phyloP scores from a whole-genome alignment of 192 early-diverging fungal genomes.

The Gonapodya prolifera region DNA sequence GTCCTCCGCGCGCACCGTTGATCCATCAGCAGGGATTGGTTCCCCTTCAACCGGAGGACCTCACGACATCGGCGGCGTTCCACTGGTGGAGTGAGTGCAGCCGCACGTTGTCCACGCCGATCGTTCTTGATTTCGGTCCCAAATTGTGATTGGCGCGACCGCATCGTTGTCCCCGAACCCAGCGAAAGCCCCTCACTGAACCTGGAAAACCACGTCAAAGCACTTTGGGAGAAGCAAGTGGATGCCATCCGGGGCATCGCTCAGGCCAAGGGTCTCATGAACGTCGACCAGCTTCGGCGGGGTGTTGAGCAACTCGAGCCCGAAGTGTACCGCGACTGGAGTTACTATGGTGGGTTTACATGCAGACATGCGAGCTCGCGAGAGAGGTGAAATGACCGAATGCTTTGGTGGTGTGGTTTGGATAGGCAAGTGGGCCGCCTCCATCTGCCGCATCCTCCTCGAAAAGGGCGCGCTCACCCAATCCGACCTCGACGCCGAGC shows the following conservation, averaged over 20 bases:
- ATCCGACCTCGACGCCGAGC: background rate
- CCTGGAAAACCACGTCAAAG: background rate
- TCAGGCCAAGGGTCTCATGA: background rate
- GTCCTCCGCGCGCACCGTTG: no score
- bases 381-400: no score
- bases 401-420: no score
- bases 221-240: conserved; percentile 1
- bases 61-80: background rate
- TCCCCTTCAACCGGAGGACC: background rate
- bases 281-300: background rate
- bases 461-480: background rate
- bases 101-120: background rate
- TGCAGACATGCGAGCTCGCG: no score
- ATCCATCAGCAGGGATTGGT: background rate
- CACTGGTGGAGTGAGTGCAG: background rate
- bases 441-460: background rate
- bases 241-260: background rate
- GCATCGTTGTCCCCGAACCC: background rate
- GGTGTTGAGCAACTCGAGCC: conserved; percentile 1
- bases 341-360: background rate
- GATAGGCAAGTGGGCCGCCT: conserved; percentile 4
- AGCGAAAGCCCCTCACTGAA: no score
- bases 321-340: background rate
- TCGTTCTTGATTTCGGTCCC: background rate
- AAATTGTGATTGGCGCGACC: background rate